Base-by-base conservation (phyloP, 2,329 filamentous ascomycete genomes). In the Cladosporium colombiae region DNA sequence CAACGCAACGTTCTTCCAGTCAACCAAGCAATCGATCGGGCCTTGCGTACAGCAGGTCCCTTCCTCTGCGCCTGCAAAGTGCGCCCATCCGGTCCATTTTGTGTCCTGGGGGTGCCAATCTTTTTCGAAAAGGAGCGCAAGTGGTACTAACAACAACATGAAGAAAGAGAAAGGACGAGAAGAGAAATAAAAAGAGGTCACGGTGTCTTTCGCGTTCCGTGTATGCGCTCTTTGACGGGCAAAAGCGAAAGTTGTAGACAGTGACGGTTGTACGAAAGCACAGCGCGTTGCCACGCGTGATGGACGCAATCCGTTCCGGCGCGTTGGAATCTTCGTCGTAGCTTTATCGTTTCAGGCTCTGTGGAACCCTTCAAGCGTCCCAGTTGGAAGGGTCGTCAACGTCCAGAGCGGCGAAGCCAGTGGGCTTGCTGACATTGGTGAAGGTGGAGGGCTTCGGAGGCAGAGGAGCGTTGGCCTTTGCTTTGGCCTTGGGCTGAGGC, bases 361-460 rank as follows among this genome's bases (percentile, higher is more conserved):
- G 16, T 10, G 21, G 11, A 18, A 16, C 25, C 13, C 18, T 31
- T 67, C 44, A 73, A 27, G 71, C 67, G 33, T 72, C 70, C 72
- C 72, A 74, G 66, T 70, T 70, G 27, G 65, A 62, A 13, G 70
- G 62, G 52, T 74, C 70, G 37, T 62, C 70, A 18, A 71, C 65
- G 59, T 73, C 66, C 18, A 74, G 67, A 11, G 70, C 72, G 40
- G 63, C 60, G 64, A 70, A 73, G 50, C 72, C 71, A 21, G 67
- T 69, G 10, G 69, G 64, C 68, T 72, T 70, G 58, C 49, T 40
- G 23, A 56, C 23, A 13, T 56, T 63, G 50, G 66, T 65, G 62
- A 69, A 67, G 16, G 58, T 58, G 16, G 60, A 60, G 27, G 68
- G 49, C 63, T 72, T 72, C 31, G 52, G 21, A 2, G 50, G 49